Evolutionary conservation across 2,329 filamentous ascomycete species (phyloP).

Genomic region (Aspergillus sp.): DNA sequence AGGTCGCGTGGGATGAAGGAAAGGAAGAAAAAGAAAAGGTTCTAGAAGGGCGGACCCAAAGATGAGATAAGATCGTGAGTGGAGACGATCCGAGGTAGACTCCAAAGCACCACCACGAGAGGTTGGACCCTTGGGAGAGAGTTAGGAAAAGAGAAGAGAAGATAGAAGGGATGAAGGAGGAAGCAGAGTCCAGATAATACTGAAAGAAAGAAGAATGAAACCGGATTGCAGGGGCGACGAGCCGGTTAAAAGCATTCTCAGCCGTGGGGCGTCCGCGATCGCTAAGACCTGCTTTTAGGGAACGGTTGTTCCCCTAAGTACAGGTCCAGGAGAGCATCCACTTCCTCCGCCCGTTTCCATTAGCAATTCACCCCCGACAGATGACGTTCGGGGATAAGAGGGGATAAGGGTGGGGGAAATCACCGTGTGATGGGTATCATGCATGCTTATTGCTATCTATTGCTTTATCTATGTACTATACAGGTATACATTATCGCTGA

Average conservation of each 20-base stretch:
- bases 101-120: too few relatives aligned
- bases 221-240: neutral
- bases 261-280: constrained; percentile 28
- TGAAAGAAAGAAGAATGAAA: constrained; percentile 6
- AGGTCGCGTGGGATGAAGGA: neutral
- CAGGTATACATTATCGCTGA: constrained; percentile 2
- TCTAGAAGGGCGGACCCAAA: constrained; percentile 27
- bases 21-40: constrained; percentile 16
- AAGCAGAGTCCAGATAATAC: constrained; percentile 1
- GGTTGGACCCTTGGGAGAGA: constrained; percentile 1
- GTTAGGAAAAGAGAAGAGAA: constrained; percentile 8
- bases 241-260: constrained; percentile 19
- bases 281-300: constrained; percentile 52
- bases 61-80: constrained; percentile 15
- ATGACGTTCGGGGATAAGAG: neutral
- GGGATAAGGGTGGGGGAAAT: neutral
- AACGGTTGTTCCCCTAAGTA: constrained; percentile 50
- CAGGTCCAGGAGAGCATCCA: constrained; percentile 47
- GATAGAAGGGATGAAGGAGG: constrained; percentile 2
- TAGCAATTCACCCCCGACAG: constrained; percentile 17
- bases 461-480: neutral
- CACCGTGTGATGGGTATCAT: constrained; percentile 23
- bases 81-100: constrained; percentile 14
- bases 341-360: constrained; percentile 28
- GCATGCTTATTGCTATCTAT: neutral